Evolutionary conservation across 495 filamentous ascomycete species (phyloP), one percentile per base, ranked within the genome.

Genomic region (Aspergillus mulundensis): DNA sequence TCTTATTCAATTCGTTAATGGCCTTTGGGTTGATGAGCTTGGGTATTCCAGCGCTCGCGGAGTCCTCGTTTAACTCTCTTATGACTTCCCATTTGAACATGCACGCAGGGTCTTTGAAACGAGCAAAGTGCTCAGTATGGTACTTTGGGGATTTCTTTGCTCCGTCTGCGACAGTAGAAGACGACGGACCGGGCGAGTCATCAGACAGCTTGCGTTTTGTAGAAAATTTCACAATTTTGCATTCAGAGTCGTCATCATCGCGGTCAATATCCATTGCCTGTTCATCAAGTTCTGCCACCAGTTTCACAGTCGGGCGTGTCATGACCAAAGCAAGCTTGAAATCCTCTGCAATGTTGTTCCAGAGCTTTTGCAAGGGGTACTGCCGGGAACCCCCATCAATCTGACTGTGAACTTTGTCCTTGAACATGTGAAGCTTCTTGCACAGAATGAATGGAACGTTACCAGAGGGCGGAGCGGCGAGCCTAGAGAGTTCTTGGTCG

Each of bases 381-480:
- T 60, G 53, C 6, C 55, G 43, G 0, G 59, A 61, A 0, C 70
- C 73, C 0, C 71, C 75, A 48, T 75, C 69, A 12, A 81, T 60
- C 7, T 77, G 46, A 0, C 53, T 57, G 0, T 63, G 48, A 0
- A 81, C 63, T 1, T 60, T 59, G 0, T 63, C 51, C 23, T 73
- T 65, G 1, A 80, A 55, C 0, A 59, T 61, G 5, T 66, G 55
- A 0, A 77, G 55, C 39, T 76, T 72, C 0, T 64, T 62, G n/a
- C 65, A 72, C 0, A 81, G 42, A 0, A 69, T 71, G 0, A 64
- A 66, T 4, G 69, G 67, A 0, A 72, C 53, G 47, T 77, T 76
- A 0, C 68, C 69, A 0, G 62, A 61, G 0, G 84, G 82, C 0
- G 85, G 80, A 20, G 84, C 78, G 0, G 87, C 86, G 0, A 87